A percentile compares a stretch with the other conserved stretches of the same genome.
Conservation (phyloP, 2,329 filamentous ascomycete genomes). For the Fusarium papillatum region DNA sequence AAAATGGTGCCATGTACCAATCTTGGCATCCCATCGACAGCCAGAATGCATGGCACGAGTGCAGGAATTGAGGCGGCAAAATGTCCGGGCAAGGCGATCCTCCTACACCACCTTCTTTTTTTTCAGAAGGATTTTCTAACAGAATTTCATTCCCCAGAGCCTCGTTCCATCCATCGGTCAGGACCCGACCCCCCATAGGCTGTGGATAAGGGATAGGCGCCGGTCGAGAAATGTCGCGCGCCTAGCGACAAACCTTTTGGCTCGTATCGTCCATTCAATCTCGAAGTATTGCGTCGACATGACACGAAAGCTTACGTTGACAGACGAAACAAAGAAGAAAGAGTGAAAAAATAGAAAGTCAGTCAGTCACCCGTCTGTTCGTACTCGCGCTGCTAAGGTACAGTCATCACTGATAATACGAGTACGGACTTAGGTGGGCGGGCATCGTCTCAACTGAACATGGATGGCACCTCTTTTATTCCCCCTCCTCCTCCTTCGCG, state of each 20-base stretch:
- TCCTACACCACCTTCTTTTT: background rate
- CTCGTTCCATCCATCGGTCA: background rate
- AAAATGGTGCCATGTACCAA: constrained; percentile 12
- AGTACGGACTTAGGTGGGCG: constrained; percentile 27
- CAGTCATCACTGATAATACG: constrained; percentile 33
- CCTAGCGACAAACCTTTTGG: constrained; percentile 21
- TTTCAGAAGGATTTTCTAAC: background rate
- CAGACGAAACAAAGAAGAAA: constrained; percentile 23
- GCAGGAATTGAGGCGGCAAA: constrained; percentile 12
- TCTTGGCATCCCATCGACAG: constrained; percentile 15
- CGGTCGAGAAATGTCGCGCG: constrained; percentile 29
- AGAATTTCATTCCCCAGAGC: constrained; percentile 14
- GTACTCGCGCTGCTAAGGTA: background rate
- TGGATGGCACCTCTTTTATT: constrained; percentile 22
- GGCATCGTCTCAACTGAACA: background rate
- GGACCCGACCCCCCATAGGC: background rate
- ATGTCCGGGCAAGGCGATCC: background rate
- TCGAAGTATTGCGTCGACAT: constrained; percentile 24
- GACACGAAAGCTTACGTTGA: constrained; percentile 31
- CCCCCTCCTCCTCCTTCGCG: constrained; percentile 10
- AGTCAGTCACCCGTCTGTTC: background rate
- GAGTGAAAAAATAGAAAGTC: background rate
- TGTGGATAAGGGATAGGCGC: constrained; percentile 15
- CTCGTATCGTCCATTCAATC: constrained; percentile 23
- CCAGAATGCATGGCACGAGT: constrained; percentile 19